Base-by-base conservation (phyloP, 176 grass and related monocot species). In the Paspalum notatum region DNA sequence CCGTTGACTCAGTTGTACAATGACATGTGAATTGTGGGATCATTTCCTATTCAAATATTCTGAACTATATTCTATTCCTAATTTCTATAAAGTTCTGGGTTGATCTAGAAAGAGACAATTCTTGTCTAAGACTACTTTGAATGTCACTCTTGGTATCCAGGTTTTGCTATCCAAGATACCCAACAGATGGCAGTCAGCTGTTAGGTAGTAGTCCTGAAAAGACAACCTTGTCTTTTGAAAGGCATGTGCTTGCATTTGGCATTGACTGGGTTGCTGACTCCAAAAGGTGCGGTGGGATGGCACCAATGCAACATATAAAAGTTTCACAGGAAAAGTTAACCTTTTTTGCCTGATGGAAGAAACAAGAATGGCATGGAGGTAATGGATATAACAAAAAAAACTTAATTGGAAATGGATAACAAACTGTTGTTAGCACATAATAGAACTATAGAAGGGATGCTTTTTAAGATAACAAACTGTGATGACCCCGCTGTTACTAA, bases 181-280 rank as follows among this genome's bases (percentile, higher is more conserved):
- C 42, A 21, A 21, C 49, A 74, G 17, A 55, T 73, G 69, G 27
- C n/a, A 18, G 52, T n/a, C 70, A 74, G 27, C 32, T 40, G 32
- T 74, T 74, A 40, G 37, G 50, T 55, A 74, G 49, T 38, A 20
- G 11, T 56, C 10, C 71, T 74, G 71, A 56, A 22, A 74, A 42
- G 13, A 13, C 18, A 42, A 22, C 6, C 20, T 22, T 74, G 20
- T 17, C 51, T 54, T 74, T 74, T 56, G 18, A 57, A 22, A 57
- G 12, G 5, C 51, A 24, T 57, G 13, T 58, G 17, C 50, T 20
- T 75, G 57, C 16, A 43, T 58, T 74, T 75, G 72, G 38, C 38
- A 57, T n/a, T 26, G 27, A 7, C 2, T 50, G 3, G 70, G 49
- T 39, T 42, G 18, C 12, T 57, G 12, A 75, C 20, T 43, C 20